A percentile compares a stretch with the other conserved stretches of the same genome.
Conservation (phyloP, 768 basidiomycete species). For the Psilocybe tampanensis region DNA sequence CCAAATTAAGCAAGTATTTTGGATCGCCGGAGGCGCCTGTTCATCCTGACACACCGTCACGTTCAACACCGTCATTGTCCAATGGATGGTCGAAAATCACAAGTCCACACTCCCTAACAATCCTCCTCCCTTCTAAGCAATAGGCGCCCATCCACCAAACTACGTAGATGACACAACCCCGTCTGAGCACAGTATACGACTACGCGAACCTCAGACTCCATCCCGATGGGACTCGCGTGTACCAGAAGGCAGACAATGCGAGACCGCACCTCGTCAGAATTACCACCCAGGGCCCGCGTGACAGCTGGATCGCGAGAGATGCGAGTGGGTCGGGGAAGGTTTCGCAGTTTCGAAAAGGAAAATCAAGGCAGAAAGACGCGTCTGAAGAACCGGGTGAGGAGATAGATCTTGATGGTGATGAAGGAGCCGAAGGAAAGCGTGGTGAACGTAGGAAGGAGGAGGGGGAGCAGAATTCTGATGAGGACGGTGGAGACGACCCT, state of each 20-base stretch:
- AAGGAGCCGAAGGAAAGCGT: slow-evolving; percentile 18
- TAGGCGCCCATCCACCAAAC: background rate
- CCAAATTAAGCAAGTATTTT: too few species aligned
- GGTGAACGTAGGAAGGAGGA: slow-evolving; percentile 22
- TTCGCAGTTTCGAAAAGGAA: slow-evolving; percentile 19
- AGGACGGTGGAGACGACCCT: slow-evolving; percentile 18
- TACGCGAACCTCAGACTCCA: slow-evolving; percentile 65
- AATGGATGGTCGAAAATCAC: too few species aligned
- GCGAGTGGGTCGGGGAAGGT: slow-evolving; percentile 56
- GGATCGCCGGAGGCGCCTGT: background rate
- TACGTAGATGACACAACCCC: slow-evolving; percentile 29
- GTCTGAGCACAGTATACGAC: slow-evolving; percentile 65
- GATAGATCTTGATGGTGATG: slow-evolving; percentile 18
- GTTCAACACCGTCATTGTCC: too few species aligned
- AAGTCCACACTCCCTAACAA: too few species aligned
- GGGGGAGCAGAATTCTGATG: slow-evolving; percentile 17
- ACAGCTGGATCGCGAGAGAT: slow-evolving; percentile 69
- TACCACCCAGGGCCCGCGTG: slow-evolving; percentile 47
- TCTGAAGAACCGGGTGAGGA: slow-evolving; percentile 2
- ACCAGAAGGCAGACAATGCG: slow-evolving; percentile 39
- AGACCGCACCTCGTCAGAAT: slow-evolving; percentile 34
- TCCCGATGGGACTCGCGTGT: slow-evolving; percentile 62
- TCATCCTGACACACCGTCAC: too few species aligned
- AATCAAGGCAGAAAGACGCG: slow-evolving; percentile 7
- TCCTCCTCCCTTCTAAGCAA: too few species aligned